Conservation (phyloP, 768 basidiomycete species). For the Termitomyces sp. region DNA sequence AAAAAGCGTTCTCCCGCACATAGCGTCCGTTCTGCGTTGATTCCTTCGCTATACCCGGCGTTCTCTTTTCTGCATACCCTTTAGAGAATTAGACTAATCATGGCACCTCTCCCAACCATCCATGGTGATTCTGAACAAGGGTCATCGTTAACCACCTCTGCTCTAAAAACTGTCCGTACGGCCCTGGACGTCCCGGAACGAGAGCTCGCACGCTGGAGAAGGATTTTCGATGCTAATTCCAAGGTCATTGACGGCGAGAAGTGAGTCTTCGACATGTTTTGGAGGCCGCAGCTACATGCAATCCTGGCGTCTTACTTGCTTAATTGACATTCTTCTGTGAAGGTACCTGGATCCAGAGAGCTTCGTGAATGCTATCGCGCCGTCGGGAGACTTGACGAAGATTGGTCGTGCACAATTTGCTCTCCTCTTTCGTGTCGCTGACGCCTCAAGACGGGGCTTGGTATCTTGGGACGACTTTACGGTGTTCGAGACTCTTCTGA, state of each 20-base stretch:
- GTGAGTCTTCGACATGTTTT: slow-evolving; percentile 40
- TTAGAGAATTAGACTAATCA: slow-evolving; percentile 20
- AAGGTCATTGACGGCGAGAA: slow-evolving; percentile 74
- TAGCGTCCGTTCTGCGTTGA: not conserved
- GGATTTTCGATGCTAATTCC: slow-evolving; percentile 82
- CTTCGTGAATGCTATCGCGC: slow-evolving; percentile 95
- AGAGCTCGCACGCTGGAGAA: slow-evolving; percentile 85
- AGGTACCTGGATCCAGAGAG: slow-evolving; percentile 85
- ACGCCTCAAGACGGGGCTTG: slow-evolving; percentile 65
- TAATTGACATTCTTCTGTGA: slow-evolving; percentile 11
- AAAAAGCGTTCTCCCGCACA: slow-evolving; percentile 6
- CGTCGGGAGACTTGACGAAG: slow-evolving; percentile 75
- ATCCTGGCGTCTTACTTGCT: slow-evolving; percentile 6
- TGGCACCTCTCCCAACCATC: slow-evolving; percentile 42
- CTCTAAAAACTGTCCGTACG: slow-evolving; percentile 60
- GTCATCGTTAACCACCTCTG: slow-evolving; percentile 43
- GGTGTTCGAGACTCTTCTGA: slow-evolving; percentile 89
- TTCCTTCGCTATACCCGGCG: slow-evolving; percentile 18
- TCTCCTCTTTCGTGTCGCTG: slow-evolving; percentile 87
- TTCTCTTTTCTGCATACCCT: slow-evolving; percentile 27
- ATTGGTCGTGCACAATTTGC: slow-evolving; percentile 87
- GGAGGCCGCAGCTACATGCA: slow-evolving; percentile 1
- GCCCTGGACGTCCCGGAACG: slow-evolving; percentile 70
- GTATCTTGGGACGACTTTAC: slow-evolving; percentile 95
- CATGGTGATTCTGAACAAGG: slow-evolving; percentile 49